Conservation (phyloP, 2,329 filamentous ascomycete species). For the Diaporthe nobilis region DNA sequence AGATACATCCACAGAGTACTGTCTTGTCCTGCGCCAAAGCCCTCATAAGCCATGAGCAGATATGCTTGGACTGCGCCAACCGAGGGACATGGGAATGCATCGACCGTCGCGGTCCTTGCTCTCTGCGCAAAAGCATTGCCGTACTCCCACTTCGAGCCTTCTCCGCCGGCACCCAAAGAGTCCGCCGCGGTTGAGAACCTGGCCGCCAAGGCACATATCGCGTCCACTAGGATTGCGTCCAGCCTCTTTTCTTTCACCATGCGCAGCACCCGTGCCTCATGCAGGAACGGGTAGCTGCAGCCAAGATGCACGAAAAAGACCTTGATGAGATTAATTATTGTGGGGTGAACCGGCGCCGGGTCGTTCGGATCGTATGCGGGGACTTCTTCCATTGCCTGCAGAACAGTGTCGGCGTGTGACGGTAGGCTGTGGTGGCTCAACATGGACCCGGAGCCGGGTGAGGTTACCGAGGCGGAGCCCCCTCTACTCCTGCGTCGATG, state of each 20-base stretch:
- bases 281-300: conserved; percentile 88
- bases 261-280: conserved; percentile 78
- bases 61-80: conserved; percentile 89
- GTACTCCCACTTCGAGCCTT: conserved; percentile 73
- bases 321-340: conserved; percentile 83
- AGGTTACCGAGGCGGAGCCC: conserved; percentile 69
- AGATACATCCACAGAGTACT: conserved; percentile 96
- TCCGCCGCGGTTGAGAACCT: conserved; percentile 79
- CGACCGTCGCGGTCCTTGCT: conserved; percentile 85
- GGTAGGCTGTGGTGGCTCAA: conserved; percentile 49
- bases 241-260: conserved; percentile 85
- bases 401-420: conserved; percentile 58
- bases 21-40: conserved; percentile 90
- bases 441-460: conserved; percentile 57
- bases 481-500: conserved; percentile 73
- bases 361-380: conserved; percentile 85
- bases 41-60: conserved; percentile 87
- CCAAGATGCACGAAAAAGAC: conserved; percentile 87
- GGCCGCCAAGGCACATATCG: conserved; percentile 85
- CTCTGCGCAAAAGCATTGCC: conserved; percentile 85
- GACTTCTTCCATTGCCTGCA: conserved; percentile 64
- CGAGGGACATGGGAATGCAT: conserved; percentile 86
- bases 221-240: conserved; percentile 88
- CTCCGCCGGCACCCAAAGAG: conserved; percentile 62
- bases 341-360: conserved; percentile 76